Evolutionary conservation across 345 rosid genomes (phyloP).

Genomic region (Noccaea bulbosa): DNA sequence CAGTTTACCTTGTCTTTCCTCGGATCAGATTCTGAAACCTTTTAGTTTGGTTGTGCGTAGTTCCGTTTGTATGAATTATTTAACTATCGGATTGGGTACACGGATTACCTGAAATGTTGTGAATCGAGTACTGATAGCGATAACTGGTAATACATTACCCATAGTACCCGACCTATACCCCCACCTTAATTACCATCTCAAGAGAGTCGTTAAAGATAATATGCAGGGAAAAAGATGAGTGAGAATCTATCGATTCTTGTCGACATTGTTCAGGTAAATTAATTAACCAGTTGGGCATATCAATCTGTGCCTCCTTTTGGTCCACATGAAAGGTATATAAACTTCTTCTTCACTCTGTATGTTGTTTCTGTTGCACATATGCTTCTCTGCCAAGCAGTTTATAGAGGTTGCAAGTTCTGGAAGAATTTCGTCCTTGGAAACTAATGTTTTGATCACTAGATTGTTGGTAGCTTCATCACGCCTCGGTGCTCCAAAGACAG

Average conservation of each 20-base stretch:
- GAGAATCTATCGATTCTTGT: slow-evolving; percentile 14
- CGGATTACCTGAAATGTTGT: no score
- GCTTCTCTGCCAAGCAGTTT: slow-evolving; percentile 3
- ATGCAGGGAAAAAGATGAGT: slow-evolving; percentile 37
- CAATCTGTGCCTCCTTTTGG: slow-evolving; percentile 19
- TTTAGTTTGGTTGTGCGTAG: slow-evolving; percentile 30
- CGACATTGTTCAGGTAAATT: slow-evolving; percentile 29
- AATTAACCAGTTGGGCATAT: slow-evolving; percentile 24
- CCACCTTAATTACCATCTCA: neutral
- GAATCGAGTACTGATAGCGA: no score
- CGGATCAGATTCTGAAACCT: slow-evolving; percentile 34
- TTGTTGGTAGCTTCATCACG: slow-evolving; percentile 18
- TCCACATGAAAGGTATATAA: slow-evolving; percentile 32
- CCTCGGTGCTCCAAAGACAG: neutral
- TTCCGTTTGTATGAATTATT: slow-evolving; percentile 35
- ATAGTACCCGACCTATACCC: no score
- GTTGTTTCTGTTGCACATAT: slow-evolving; percentile 24
- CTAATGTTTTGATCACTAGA: slow-evolving; percentile 14
- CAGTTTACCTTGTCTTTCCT: slow-evolving; percentile 32
- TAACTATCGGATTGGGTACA: neutral
- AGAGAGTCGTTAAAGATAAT: slow-evolving; percentile 8
- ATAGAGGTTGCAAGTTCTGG: slow-evolving; percentile 27
- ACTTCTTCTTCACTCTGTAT: neutral
- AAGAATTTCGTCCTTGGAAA: slow-evolving; percentile 4
- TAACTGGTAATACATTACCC: no score